Evolutionary conservation across 1,284 basidiomycete genomes (phyloP), one percentile per base, ranked within the genome.

Genomic region (Moesziomyces parantarcticus): DNA sequence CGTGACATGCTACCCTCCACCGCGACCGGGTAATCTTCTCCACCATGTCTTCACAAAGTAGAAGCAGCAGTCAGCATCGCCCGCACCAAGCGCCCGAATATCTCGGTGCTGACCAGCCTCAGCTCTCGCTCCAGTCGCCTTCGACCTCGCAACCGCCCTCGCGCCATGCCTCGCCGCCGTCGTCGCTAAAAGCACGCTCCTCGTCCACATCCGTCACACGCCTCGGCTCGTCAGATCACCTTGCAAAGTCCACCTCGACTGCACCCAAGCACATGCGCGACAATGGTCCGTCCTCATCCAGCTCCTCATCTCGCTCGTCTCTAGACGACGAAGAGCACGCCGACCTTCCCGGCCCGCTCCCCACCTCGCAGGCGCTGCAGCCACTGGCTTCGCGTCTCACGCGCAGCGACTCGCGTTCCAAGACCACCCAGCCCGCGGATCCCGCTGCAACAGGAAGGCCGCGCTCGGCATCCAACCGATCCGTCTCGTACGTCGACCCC

Each of bases 71-170:
- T 47, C 64, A 67, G 26, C 51, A 63, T 46, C 61, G 61, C 41
- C 62, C 68, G 48, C 68, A 71, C 46, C 43, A 71, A 10, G 41
- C 68, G 26, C 68, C 68, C 23, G 47, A 58, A 0, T 71, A 71
- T n/a, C 55, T 48, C 20, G 68, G 68, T 42, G 62, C 62, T 29
- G 58, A 59, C 2, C 61, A 60, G 14, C 57, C 53, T 10, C 61
- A 49, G 36, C 58, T 62, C 22, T 60, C 67, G 14, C 43, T 61
- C 13, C 67, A 64, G 41, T 18, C 43, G 1, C 50, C 50, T 11
- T 56, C 58, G n/a, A 34, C 53, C 13, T 59, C 62, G 29, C 49
- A 34, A 36, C 34, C 64, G 10, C 34, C 10, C 5, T 60, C 58
- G 18, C 58, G 54, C 22, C 50, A 50, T 46, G 48, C 41, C 39